Percentiles rank a stretch among this genome's conserved stretches.
phyloP scores from a whole-genome alignment of 371 early-diverging fungal genomes.

The Entomophthora muscae region DNA sequence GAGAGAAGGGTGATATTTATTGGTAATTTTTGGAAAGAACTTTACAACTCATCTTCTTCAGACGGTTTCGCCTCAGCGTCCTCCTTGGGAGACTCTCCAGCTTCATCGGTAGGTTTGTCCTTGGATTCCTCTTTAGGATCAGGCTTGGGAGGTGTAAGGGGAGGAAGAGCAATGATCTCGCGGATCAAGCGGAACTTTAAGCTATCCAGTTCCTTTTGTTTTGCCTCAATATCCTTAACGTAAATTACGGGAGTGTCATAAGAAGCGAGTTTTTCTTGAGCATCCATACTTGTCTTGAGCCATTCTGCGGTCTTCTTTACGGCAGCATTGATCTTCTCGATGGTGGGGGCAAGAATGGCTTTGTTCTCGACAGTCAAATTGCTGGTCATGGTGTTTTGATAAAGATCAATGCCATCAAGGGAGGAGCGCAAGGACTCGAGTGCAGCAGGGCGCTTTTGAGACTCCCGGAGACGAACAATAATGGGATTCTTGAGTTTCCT shows the following conservation, averaged over 20 bases:
- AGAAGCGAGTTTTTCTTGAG: constrained; percentile 34
- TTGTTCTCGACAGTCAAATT: constrained; percentile 25
- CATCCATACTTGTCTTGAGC: constrained; percentile 32
- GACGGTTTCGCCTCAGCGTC: too few relatives aligned
- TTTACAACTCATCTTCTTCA: too few relatives aligned
- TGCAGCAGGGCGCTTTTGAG: constrained; percentile 35
- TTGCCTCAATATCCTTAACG: constrained; percentile 27
- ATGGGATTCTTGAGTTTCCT: constrained; percentile 45
- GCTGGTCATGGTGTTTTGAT: constrained; percentile 19
- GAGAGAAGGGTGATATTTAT: too few relatives aligned
- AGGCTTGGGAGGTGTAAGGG: not conserved
- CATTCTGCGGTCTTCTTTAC: constrained; percentile 29
- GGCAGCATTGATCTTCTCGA: constrained; percentile 34
- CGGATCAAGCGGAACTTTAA: not conserved
- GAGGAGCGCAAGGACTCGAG: constrained; percentile 23
- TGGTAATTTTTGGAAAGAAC: too few relatives aligned
- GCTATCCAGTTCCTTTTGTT: constrained; percentile 16
- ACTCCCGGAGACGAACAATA: constrained; percentile 37
- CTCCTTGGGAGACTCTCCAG: too few relatives aligned
- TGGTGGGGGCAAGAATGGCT: constrained; percentile 20
- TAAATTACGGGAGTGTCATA: constrained; percentile 45
- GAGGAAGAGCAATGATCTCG: not conserved
- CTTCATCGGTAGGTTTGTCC: too few relatives aligned
- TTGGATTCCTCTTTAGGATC: not conserved
- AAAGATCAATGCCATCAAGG: constrained; percentile 21